These are phyloP conservation scores for Chamaecyparis obtusa DNA, from an alignment of 75 land plant species.

Conservation along the genomic window DNA sequence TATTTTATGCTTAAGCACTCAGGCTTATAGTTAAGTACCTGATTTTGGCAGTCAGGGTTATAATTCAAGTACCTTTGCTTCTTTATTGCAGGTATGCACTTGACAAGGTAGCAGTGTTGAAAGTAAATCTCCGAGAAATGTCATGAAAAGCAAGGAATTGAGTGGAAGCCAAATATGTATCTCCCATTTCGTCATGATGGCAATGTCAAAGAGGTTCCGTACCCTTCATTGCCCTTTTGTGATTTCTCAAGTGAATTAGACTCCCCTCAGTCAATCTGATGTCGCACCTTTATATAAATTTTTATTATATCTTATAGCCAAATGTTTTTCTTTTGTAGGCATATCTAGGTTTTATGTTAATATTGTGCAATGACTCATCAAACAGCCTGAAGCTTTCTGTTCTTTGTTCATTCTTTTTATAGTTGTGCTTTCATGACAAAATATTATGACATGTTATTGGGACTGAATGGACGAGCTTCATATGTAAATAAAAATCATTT, in stretches of 20 bases:
- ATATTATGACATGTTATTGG: not conserved
- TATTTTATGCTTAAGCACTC: not conserved
- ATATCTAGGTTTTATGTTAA: not conserved
- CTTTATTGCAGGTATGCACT: conserved; percentile 8
- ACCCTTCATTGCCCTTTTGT: not conserved
- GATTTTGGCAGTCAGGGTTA: not conserved
- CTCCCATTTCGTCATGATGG: conserved; percentile 24
- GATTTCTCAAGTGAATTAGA: not conserved
- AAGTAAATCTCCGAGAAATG: conserved; percentile 8
- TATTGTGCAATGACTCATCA: not conserved
- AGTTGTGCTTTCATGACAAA: not conserved
- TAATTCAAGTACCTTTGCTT: not conserved
- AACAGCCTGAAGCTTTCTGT: not conserved
- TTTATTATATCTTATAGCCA: not conserved
- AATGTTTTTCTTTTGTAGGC: not conserved
- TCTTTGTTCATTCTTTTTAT: not conserved
- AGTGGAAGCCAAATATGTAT: conserved; percentile 22
- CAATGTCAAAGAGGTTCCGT: conserved; percentile 28
- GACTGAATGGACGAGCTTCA: not conserved
- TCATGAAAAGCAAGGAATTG: conserved; percentile 15
- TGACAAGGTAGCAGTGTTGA: conserved; percentile 11
- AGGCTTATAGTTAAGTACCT: not conserved
- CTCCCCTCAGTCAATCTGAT: not conserved
- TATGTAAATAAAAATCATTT: not conserved
- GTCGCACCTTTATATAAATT: not conserved